Base-by-base conservation (phyloP, 2,329 filamentous ascomycete genomes). In the Lachnellula willkommii region DNA sequence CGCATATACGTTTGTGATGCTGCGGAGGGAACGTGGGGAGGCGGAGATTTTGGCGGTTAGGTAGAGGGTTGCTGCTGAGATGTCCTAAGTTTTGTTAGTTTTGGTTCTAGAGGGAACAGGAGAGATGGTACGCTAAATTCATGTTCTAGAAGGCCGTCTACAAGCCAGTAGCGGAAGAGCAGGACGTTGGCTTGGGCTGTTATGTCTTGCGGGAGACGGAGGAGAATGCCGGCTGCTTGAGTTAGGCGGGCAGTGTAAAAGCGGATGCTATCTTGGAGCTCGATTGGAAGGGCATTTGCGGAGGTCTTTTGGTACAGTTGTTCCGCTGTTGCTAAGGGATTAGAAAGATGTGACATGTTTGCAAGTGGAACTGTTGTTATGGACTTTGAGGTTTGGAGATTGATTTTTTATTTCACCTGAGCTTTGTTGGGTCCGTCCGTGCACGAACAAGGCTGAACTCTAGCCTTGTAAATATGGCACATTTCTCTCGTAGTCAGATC, bases 181-280 rank as follows among this genome's bases (percentile, higher is more conserved):
- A 94, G 73, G 42, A 96, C 84, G 67, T 92, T 89, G 3, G 92
- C 90, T 67, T 91, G 89, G 4, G 91, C 89, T 40, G 94, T 89
- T 40, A 90, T 83, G 63, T 91, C 89, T 69, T 96, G 91, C 6
- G 90, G 89, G 40, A 97, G 78, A 48, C 89, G 83, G 3, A 99
- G 79, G 17, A 97, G 81, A 50, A 95, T 79, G 32, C 89, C 89
- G 11, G 89, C 88, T 22, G 87, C 84, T 72, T 94, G 89, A 3
- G 87, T 89, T 45, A 93, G 80, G 63, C 82, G 81, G 68, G 88
- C 84, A 37, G 87, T 85, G 53, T 85, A 79, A 70, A 85, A 87
- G 65, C 87, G 85, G 60, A 92, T 77, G 60, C 82, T 80, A 67
- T 88, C 84, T 70, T 89, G 87, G 14, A 93, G 75, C 61, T 90